Percentiles rank a stretch among this genome's conserved stretches.
Conservation (phyloP, 1,139 yeast species). For the Suhomyces kunorum region DNA sequence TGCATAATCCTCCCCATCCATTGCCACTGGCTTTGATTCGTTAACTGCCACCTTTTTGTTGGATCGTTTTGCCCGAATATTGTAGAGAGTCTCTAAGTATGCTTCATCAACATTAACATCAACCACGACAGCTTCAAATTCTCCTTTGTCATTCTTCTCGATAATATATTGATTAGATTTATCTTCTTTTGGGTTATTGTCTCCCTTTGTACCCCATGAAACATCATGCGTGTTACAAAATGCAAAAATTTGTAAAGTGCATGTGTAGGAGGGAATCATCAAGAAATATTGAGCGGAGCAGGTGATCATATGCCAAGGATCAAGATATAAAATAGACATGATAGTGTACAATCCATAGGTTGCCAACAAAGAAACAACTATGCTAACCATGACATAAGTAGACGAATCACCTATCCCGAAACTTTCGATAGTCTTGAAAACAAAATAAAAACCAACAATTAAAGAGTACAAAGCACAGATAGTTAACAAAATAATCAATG, state of each 20-base stretch:
- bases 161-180: conserved; percentile 45
- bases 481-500: conserved; percentile 69
- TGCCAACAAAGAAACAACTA: conserved; percentile 82
- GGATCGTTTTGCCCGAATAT: conserved; percentile 72
- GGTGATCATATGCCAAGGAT: conserved; percentile 92
- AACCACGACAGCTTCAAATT: conserved; percentile 86
- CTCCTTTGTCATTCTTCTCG: conserved; percentile 54
- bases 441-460: conserved; percentile 79
- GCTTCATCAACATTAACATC: conserved; percentile 89
- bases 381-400: conserved; percentile 65
- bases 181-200: conserved; percentile 66
- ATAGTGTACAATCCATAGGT: conserved; percentile 86
- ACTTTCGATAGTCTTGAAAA: conserved; percentile 52
- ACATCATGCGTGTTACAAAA: conserved; percentile 96
- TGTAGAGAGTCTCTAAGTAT: conserved; percentile 73
- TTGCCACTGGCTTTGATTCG: conserved; percentile 17
- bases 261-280: conserved; percentile 86
- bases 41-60: conserved; percentile 56
- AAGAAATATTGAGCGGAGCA: conserved; percentile 83
- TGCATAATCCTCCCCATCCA: conserved; percentile 84
- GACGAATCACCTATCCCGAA: conserved; percentile 42
- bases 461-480: conserved; percentile 81
- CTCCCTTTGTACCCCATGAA: conserved; percentile 98
- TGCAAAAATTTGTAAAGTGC: conserved; percentile 90
- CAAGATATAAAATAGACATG: conserved; percentile 78